Base-by-base conservation (phyloP, 1,139 yeast genomes). In the Hansenula anomala region DNA sequence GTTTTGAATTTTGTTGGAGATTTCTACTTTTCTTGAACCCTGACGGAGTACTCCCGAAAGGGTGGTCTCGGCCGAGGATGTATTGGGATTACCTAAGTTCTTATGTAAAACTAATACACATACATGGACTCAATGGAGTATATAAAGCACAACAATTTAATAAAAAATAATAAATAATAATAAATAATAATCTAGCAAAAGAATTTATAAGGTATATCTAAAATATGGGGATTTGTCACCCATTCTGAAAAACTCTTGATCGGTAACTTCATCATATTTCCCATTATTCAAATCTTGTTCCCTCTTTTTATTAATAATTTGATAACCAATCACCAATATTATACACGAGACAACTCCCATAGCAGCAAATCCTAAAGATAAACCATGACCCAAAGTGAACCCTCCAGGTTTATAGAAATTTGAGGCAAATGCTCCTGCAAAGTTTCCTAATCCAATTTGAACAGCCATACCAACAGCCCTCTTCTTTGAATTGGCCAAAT, bases 381-480 rank as follows among this genome's bases (percentile, higher is more conserved):
- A 37, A 5, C 34, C 29, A 31, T 48, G 51, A 4, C 52, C 50
- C 28, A 41, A 31, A 14, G 51, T 25, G 17, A 33, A 39, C 9
- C 34, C 4, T 16, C 36, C 34, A 9, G 33, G 28, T 8, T 17
- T 36, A 15, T 42, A 42, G 17, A 42, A 52, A 37, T 63, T 60
- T 35, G 65, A 54, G 6, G 63, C 60, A 35, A 63, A 50, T 12
- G 66, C 59, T 22, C 69, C 71, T 14, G 67, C 64, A 29, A 67
- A 52, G 39, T 63, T 60, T 13, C 71, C 73, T 23, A 64, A 38
- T 6, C 71, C 69, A 30, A 67, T 63, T 34, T 66, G 71, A 23
- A 63, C 47, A 6, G 67, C 71, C 55, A 62, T 58, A 3, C 65
- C 68, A 35, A 65, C 57, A 3, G 67, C 66, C 32, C 72, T 55